Evolutionary conservation across 78 protist genomes (phyloP).

Genomic region (Capsaspora owczarzaki): DNA sequence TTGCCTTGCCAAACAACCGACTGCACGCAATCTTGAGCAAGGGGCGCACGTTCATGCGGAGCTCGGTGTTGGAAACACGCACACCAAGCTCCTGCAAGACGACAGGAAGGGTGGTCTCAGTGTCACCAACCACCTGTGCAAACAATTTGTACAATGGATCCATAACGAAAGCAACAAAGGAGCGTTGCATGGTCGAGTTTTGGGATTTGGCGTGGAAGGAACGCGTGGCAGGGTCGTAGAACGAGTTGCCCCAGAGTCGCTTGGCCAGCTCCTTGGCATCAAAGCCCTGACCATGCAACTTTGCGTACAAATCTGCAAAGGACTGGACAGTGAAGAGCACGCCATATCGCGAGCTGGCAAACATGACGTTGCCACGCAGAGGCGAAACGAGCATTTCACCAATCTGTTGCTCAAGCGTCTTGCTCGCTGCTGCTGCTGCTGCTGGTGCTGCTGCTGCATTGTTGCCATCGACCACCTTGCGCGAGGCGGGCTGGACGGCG

Average conservation of each 20-base stretch:
- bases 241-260: conserved; percentile 94
- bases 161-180: conserved; percentile 90
- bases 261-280: conserved; percentile 56
- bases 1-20: conserved; percentile 62
- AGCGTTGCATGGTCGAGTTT: no score
- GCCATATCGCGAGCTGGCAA: conserved; percentile 66
- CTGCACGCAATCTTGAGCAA: conserved; percentile 46
- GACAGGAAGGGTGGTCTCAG: neutral
- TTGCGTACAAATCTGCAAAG: conserved; percentile 69
- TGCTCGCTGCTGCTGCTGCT: neutral
- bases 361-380: conserved; percentile 80
- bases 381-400: conserved; percentile 70
- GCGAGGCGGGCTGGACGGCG: neutral
- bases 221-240: conserved; percentile 42
- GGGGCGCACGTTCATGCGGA: conserved; percentile 51
- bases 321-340: conserved; percentile 75
- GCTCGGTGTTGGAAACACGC: conserved; percentile 24
- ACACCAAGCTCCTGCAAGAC: conserved; percentile 69
- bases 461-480: neutral
- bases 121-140: conserved; percentile 31
- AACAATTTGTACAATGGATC: conserved; percentile 92
- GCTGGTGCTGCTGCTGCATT: no score
- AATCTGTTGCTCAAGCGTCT: neutral
- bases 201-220: conserved; percentile 24
- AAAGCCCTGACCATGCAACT: conserved; percentile 22